Evolutionary conservation across 495 filamentous ascomycete species (phyloP), one percentile per base, ranked within the genome.

Genomic region (Talaromyces nanjingensis): DNA sequence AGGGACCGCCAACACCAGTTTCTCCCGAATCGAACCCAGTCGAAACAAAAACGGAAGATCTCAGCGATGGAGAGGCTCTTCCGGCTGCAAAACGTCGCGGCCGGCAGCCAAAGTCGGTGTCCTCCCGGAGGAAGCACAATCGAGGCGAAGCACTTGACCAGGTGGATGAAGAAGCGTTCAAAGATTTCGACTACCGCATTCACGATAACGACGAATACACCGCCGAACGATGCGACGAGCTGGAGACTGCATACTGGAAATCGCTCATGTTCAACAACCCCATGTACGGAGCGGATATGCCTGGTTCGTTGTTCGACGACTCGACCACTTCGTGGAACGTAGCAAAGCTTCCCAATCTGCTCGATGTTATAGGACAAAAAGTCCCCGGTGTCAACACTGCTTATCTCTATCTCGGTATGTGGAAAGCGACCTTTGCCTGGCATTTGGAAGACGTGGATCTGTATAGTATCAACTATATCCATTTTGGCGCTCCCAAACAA

Each of bases 341-440:
- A 9, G 92, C 93, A 63, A 93, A 96, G 71, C 83, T 98, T 22
- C 89, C 90, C 29, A 98, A 97, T 70, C 77, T 98, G 52, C 86
- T 98, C 6, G 96, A 98, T 74, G 91, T 98, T 4, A 79, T 98
- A 2, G 96, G 94, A 20, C 92, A 92, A 42, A 96, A 96, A 66
- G 90, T 98, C 0, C 94, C 94, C 12, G 94, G 94, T 64, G 94
- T 98, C 65, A 98, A 98, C 70, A 98, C 96, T 4, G 93, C 94
- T n/a, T 98, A 98, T 73, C 82, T 98, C 11, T 98, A 98, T 66
- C 80, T 98, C 52, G 94, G 94, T 20, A 98, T 98, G 96, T 98
- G 94, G 94, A 98, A 97, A 71, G 94, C 94, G 20, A 97, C 94
- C 2, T 98, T 98, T 72, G 93, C 94, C 9, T 98, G 94, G 94